Evolutionary conservation across 441 rosid genomes (phyloP).

Genomic region (Dalechampia spathulata): DNA sequence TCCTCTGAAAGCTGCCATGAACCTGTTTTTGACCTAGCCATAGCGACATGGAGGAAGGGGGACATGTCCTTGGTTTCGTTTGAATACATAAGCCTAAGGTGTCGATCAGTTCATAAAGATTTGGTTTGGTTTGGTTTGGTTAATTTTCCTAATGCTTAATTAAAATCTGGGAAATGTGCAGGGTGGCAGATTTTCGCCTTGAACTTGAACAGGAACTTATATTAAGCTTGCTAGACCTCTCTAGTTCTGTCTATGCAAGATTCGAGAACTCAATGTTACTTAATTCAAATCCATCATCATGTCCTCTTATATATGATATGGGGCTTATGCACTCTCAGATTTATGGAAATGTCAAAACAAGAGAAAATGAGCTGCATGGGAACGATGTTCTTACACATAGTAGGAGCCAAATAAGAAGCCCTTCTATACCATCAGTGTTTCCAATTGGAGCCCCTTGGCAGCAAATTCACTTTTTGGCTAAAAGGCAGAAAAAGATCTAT

Average conservation of each 20-base stretch:
- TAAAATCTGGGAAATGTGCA: conserved; percentile 33
- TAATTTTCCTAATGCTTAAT: conserved; percentile 22
- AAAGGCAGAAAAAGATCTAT: conserved; percentile 80
- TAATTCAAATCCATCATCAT: conserved; percentile 42
- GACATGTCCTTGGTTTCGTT: conserved; percentile 64
- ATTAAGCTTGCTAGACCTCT: conserved; percentile 60
- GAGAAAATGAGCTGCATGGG: conserved; percentile 29
- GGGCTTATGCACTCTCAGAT: conserved; percentile 22
- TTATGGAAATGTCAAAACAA: conserved; percentile 27
- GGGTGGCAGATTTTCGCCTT: conserved; percentile 72
- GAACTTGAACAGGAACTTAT: conserved; percentile 90
- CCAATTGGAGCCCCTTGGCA: conserved; percentile 99
- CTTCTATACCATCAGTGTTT: conserved; percentile 54
- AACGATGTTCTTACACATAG: conserved; percentile 26
- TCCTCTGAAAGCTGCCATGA: conserved; percentile 36
- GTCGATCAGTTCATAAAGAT: conserved; percentile 6
- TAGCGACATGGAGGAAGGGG: conserved; percentile 85
- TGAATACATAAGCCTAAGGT: conserved; percentile 71
- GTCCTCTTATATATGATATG: conserved; percentile 33
- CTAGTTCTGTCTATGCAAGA: conserved; percentile 57
- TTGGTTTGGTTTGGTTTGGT: conserved; percentile 9
- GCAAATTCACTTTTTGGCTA: conserved; percentile 67
- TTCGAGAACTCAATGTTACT: conserved; percentile 52
- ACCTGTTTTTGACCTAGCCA: conserved; percentile 52
- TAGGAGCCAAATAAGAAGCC: conserved; percentile 34